These are phyloP conservation scores for Casaregolazyma suthepensis DNA, from an alignment of 1,139 yeast species.

Conservation along the genomic window DNA sequence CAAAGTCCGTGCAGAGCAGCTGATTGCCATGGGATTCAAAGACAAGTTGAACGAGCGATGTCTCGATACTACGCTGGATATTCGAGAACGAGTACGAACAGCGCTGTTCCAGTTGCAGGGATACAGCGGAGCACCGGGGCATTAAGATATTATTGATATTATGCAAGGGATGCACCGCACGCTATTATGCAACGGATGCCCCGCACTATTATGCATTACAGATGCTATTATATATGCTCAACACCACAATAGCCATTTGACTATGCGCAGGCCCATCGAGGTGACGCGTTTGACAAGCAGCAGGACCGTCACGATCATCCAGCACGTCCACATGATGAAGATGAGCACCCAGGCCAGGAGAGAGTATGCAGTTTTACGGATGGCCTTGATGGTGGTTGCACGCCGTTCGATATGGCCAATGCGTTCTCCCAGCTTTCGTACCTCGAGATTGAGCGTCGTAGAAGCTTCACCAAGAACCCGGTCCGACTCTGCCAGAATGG, in stretches of 20 bases:
- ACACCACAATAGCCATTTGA: constrained; percentile 41
- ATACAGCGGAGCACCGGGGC: neutral
- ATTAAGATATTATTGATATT: neutral
- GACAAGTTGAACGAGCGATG: constrained; percentile 32
- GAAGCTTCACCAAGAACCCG: constrained; percentile 76
- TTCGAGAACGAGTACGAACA: constrained; percentile 44
- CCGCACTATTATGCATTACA: neutral
- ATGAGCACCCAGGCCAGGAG: constrained; percentile 52
- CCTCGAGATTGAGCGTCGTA: constrained; percentile 68
- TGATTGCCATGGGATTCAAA: constrained; percentile 39
- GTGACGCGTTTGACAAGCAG: constrained; percentile 37
- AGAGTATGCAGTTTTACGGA: constrained; percentile 25
- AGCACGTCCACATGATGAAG: constrained; percentile 55
- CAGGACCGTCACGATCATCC: constrained; percentile 63
- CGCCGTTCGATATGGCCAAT: constrained; percentile 45
- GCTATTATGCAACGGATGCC: neutral
- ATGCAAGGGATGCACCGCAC: neutral
- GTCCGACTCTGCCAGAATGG: constrained; percentile 63
- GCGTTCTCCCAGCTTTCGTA: constrained; percentile 64
- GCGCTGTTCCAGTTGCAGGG: constrained; percentile 38
- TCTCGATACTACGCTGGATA: constrained; percentile 37
- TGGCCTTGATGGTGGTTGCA: constrained; percentile 20
- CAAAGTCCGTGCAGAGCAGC: constrained; percentile 20
- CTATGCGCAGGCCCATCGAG: constrained; percentile 35
- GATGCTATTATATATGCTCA: constrained; percentile 8